phyloP scores from a whole-genome alignment of 345 rosid species.

The Eucalyptus regnans region DNA sequence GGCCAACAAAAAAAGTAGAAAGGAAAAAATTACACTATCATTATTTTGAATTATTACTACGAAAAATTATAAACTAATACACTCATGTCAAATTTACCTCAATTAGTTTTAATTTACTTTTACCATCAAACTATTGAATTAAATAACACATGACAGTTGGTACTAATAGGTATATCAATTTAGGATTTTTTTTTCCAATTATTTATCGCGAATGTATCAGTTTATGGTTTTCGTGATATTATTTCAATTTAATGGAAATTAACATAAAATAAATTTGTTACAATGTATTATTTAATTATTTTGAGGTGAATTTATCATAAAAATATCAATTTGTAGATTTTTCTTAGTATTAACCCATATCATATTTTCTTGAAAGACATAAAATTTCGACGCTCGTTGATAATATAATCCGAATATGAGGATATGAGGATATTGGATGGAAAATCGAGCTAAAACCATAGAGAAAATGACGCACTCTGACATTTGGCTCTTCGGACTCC shows the following conservation, averaged over 20 bases:
- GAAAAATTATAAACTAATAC: no score
- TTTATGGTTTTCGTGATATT: rapidly evolving
- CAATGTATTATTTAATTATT: rapidly evolving
- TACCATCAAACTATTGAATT: no score
- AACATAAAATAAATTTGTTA: rapidly evolving
- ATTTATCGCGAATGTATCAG: rapidly evolving
- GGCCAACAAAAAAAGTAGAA: not conserved
- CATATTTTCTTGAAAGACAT: rapidly evolving
- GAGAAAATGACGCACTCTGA: not conserved
- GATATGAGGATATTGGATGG: rapidly evolving
- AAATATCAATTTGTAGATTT: rapidly evolving
- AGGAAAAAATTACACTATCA: not conserved
- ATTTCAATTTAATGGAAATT: rapidly evolving
- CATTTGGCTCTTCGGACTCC: rapidly evolving
- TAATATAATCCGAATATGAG: not conserved
- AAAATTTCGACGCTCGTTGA: rapidly evolving
- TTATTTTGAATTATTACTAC: not conserved
- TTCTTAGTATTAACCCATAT: rapidly evolving
- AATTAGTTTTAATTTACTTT: rapidly evolving
- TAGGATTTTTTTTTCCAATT: rapidly evolving
- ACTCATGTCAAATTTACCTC: no score
- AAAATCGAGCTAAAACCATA: not conserved
- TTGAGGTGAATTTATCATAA: rapidly evolving
- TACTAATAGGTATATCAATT: rapidly evolving
- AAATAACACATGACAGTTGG: rapidly evolving